Base-by-base conservation (phyloP, 2,329 filamentous ascomycete species). In the Neofusicoccum umdonicola region DNA sequence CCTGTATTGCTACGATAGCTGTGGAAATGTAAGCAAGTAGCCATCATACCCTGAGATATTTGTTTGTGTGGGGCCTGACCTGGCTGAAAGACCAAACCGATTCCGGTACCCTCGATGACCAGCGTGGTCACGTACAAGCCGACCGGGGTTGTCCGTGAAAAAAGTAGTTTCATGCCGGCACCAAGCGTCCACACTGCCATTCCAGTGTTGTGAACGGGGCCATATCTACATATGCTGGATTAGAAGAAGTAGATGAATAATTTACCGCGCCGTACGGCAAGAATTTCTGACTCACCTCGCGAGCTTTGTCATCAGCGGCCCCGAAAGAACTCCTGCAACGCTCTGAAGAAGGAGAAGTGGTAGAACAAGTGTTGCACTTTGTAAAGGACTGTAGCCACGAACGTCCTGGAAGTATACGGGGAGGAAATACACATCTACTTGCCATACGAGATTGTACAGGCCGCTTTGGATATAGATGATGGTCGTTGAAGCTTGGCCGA, bases 331-430 rank as follows among this genome's bases (percentile, higher is more conserved):
- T 8, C 69, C 70, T 2, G 69, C 65, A n/a, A 70, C 31, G 27
- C 68, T 70, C 45, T 73, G 71, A 1, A 67, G 63, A 1, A 71
- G 52, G 4, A 73, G 63, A 1, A 72, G 65, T 3, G 72, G 71
- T 8, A 74, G 19, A 27, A 70, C 67, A 3, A 73, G 67, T 12
- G 67, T 66, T 1, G 71, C 72, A 22, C 69, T 71, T 39, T 68
- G 65, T 19, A 58, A 13, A 27, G 41, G 54, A 6, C 22, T 34
- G 41, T 35, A 58, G 9, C 54, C 41, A 22, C 71, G 72, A 5
- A 81, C 75, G 3, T 74, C 73, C 61, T 82, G 80, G 62, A 81
- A 81, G 62, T 78, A 81, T 0, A 80, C 71, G 22, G 71, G 72
- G 2, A 78, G 68, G 61, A 77, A 78, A 63, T 72, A 77, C 56